These are phyloP conservation scores for Penicillium ucsense DNA, from an alignment of 495 filamentous ascomycete species.

Conservation along the genomic window DNA sequence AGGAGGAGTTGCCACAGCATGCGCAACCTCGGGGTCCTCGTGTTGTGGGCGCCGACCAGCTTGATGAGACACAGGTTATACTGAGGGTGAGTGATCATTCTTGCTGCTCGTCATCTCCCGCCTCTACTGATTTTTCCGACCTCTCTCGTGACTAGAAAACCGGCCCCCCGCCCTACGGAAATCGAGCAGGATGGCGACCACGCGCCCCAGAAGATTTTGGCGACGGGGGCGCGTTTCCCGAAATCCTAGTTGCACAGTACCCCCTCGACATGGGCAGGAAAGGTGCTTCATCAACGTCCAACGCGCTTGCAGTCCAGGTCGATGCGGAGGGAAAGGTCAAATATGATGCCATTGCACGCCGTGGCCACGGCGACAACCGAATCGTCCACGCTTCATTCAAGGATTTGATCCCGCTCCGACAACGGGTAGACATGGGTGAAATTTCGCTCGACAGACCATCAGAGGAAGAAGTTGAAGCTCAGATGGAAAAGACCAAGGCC, in stretches of 20 bases:
- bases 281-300: conserved; percentile 56
- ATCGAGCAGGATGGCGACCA: conserved; percentile 80
- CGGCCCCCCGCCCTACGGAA: conserved; percentile 79
- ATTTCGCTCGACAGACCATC: conserved; percentile 81
- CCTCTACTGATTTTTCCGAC: not conserved
- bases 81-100: conserved; percentile 48
- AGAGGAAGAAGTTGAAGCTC: conserved; percentile 69
- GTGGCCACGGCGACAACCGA: conserved; percentile 73
- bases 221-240: conserved; percentile 93
- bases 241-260: conserved; percentile 90
- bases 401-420: conserved; percentile 88
- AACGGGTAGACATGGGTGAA: conserved; percentile 89
- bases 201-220: conserved; percentile 82
- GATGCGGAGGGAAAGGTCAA: conserved; percentile 88
- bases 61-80: conserved; percentile 82
- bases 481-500: conserved; percentile 79
- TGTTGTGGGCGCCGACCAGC: conserved; percentile 64
- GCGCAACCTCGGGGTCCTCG: conserved; percentile 67
- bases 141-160: conserved; percentile 43
- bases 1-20: conserved; percentile 67
- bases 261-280: conserved; percentile 91
- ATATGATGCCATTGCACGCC: conserved; percentile 89
- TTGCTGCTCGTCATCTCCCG: not conserved
- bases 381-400: conserved; percentile 94
- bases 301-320: conserved; percentile 85